phyloP scores from a whole-genome alignment of 148 eudicot species.

The Cornus florida region DNA sequence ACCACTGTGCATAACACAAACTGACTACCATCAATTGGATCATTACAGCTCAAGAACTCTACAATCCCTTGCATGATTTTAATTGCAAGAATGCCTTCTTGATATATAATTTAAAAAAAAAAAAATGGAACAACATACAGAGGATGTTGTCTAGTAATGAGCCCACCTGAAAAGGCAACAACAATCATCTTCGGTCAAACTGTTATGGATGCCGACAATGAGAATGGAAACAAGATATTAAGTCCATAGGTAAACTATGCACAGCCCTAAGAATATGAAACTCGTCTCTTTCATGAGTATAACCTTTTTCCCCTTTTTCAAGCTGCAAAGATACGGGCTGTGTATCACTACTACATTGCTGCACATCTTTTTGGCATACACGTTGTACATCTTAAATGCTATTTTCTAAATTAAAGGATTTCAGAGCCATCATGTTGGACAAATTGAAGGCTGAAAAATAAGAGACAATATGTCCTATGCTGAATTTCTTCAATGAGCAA shows the following conservation, averaged over 20 bases:
- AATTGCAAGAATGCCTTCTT: neutral
- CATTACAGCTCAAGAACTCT: neutral
- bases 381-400: neutral
- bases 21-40: neutral
- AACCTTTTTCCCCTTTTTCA: neutral
- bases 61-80: neutral
- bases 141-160: neutral
- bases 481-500: neutral
- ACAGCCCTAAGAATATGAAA: neutral
- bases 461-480: neutral
- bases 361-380: neutral
- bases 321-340: neutral
- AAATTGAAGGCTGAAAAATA: neutral
- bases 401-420: neutral
- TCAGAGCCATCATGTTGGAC: neutral
- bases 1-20: neutral
- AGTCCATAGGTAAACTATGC: neutral
- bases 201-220: neutral
- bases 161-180: neutral
- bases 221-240: neutral
- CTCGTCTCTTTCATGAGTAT: neutral
- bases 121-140: neutral
- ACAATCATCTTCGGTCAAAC: neutral
- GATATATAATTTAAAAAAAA: neutral
- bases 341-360: neutral